Conservation (phyloP, 768 basidiomycete genomes). For the Termitomyces sp. region DNA sequence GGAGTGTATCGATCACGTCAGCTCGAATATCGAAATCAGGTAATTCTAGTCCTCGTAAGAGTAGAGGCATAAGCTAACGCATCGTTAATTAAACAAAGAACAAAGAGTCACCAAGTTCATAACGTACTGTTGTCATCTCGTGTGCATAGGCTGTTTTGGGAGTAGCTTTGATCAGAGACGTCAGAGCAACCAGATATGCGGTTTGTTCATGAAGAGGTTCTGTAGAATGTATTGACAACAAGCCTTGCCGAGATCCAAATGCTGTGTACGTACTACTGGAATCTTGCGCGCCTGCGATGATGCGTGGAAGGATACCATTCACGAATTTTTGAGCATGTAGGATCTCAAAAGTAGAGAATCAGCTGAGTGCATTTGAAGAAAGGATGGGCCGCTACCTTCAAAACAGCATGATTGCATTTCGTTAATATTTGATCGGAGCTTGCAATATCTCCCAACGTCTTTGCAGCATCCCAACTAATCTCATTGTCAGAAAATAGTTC, state of each 20-base stretch:
- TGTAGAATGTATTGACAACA: constrained; percentile 1
- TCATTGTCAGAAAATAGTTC: constrained; percentile 59
- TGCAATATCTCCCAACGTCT: constrained; percentile 63
- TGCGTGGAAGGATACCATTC: constrained; percentile 60
- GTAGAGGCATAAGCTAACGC: constrained; percentile 76
- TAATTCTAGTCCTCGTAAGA: constrained; percentile 80
- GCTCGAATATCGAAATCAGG: constrained; percentile 67
- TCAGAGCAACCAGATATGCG: constrained; percentile 78
- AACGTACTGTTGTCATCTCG: constrained; percentile 55
- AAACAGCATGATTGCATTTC: constrained; percentile 71
- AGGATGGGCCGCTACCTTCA: constrained; percentile 52
- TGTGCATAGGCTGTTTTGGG: constrained; percentile 70
- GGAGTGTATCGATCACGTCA: constrained; percentile 77
- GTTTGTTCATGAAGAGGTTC: constrained; percentile 37
- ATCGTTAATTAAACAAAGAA: neutral
- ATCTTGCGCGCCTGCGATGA: constrained; percentile 63
- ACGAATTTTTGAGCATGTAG: constrained; percentile 75
- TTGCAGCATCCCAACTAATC: constrained; percentile 71
- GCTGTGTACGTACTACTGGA: constrained; percentile 37
- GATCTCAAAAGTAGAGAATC: constrained; percentile 37
- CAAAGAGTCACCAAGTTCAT: neutral
- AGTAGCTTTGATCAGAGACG: constrained; percentile 72
- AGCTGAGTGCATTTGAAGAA: neutral
- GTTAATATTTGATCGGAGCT: constrained; percentile 58
- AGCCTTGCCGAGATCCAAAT: neutral